Base-by-base conservation (phyloP, 192 early-diverging fungal species). In the Martensiomyces pterosporus region DNA sequence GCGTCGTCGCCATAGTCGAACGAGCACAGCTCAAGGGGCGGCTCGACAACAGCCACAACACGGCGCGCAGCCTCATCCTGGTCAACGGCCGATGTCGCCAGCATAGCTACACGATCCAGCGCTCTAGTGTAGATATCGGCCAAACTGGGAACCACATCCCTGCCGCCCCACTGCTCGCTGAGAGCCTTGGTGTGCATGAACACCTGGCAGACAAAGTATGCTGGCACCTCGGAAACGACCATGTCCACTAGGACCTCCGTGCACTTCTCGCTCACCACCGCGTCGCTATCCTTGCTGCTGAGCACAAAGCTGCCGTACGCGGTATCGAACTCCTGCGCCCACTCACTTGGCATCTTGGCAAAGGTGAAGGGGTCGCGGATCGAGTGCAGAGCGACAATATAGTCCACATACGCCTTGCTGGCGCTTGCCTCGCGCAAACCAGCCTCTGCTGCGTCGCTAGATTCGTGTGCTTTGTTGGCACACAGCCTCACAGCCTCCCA, bases 361-460 rank as follows among this genome's bases (percentile, higher is more conserved):
- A 61, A 61, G 14, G 52, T 52, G 26, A 61, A 68, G 12, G 65
- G 65, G 38, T 68, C 65, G 10, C 53, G 54, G 19, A 61, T 34
- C 17, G 24, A 9, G 1, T 38, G 29, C 32, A 68, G 29, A 0
- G 39, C 34, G 1, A 3, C 24, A 6, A 51, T 15, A 26, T 51
- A 68, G 27, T 33, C 43, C 21, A 60, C 34, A 39, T 43, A 68
- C 24, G 34, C 36, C 29, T 8, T 5, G 6, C 29, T 12, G 6
- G 12, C 29, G 29, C 12, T 12, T 32, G 29, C 29, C 29, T 8
- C 29, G 29, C 29, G n/a, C n/a, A n/a, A n/a, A 5, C 34, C 38
- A 12, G 57, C 52, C 2, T 19, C 9, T 23, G n/a, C 13, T 24
- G 23, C 13, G 42, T 15, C 16, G 6, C 41, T 15, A 24, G 6